These are phyloP conservation scores for Groenewaldozyma salmanticensis DNA, from an alignment of 805 yeast genomes.

Conservation along the genomic window DNA sequence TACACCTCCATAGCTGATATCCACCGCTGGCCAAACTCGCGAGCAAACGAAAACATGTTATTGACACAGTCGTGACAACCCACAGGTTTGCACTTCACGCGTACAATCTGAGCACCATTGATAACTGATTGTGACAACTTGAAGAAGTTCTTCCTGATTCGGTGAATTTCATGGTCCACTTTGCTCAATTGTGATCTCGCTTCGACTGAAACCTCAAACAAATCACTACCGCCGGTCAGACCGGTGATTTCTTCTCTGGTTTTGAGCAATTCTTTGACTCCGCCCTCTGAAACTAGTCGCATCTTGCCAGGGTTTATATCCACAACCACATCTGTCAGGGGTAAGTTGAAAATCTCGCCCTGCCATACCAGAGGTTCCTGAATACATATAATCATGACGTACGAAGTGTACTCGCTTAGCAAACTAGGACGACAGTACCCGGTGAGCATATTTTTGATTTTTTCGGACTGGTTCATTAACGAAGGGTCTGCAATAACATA, in stretches of 20 bases:
- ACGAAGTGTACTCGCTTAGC: constrained; percentile 36
- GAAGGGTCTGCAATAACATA: constrained; percentile 71
- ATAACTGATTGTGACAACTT: constrained; percentile 57
- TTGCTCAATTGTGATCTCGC: constrained; percentile 60
- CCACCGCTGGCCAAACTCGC: constrained; percentile 73
- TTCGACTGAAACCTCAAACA: constrained; percentile 38
- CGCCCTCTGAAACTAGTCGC: constrained; percentile 60
- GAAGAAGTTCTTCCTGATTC: constrained; percentile 57
- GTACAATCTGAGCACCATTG: constrained; percentile 44
- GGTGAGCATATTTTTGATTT: constrained; percentile 21
- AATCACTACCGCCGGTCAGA: constrained; percentile 45
- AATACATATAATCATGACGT: constrained; percentile 65
- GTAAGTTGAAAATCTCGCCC: constrained; percentile 57
- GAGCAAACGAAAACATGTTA: constrained; percentile 61
- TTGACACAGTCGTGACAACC: constrained; percentile 73
- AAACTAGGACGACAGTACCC: constrained; percentile 26
- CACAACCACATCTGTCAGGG: constrained; percentile 26
- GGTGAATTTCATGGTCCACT: constrained; percentile 63
- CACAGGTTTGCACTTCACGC: constrained; percentile 42
- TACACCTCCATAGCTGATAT: constrained; percentile 53
- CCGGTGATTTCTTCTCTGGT: constrained; percentile 50
- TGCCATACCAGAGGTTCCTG: constrained; percentile 86
- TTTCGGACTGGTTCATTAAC: constrained; percentile 32
- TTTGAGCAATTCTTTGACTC: constrained; percentile 45
- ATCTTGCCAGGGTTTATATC: constrained; percentile 62